Conservation (phyloP, 2,329 filamentous ascomycete genomes). For the Penicillium sp. region DNA sequence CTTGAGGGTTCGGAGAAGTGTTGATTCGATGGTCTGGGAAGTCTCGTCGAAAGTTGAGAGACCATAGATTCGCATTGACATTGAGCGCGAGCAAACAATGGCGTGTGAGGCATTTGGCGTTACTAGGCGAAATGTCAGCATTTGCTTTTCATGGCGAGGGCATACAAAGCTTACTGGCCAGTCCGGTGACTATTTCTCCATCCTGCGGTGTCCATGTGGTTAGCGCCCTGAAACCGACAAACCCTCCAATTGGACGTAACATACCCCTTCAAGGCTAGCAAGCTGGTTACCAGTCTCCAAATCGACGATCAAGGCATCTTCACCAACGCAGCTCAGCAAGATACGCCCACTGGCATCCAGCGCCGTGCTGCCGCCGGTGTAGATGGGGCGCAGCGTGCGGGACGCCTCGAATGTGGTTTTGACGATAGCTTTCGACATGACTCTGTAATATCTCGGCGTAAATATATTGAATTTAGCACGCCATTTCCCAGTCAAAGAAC, state of each 20-base stretch:
- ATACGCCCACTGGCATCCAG: conserved; percentile 77
- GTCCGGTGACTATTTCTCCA: conserved; percentile 52
- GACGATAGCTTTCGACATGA: conserved; percentile 52
- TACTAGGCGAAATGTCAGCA: conserved; percentile 50
- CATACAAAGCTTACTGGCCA: conserved; percentile 38
- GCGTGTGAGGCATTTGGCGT: conserved; percentile 85
- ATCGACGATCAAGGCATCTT: conserved; percentile 85
- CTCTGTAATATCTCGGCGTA: conserved; percentile 16
- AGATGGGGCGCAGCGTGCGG: conserved; percentile 84
- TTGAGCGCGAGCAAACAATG: conserved; percentile 86
- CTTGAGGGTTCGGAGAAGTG: conserved; percentile 75
- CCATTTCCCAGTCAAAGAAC: conserved; percentile 17
- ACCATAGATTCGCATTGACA: conserved; percentile 88
- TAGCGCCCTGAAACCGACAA: conserved; percentile 13
- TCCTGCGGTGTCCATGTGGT: conserved; percentile 51
- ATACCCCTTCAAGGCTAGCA: conserved; percentile 80
- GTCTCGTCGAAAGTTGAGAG: conserved; percentile 58
- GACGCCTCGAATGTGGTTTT: conserved; percentile 88
- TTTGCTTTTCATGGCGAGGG: background rate
- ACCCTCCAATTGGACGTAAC: conserved; percentile 29
- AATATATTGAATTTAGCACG: conserved; percentile 15
- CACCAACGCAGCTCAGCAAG: conserved; percentile 82
- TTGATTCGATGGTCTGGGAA: conserved; percentile 58
- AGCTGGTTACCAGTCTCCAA: conserved; percentile 77
- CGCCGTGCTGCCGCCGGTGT: conserved; percentile 83